These are phyloP conservation scores for Talaromyces sp. DNA, from an alignment of 2,329 filamentous ascomycete species.

Conservation along the genomic window DNA sequence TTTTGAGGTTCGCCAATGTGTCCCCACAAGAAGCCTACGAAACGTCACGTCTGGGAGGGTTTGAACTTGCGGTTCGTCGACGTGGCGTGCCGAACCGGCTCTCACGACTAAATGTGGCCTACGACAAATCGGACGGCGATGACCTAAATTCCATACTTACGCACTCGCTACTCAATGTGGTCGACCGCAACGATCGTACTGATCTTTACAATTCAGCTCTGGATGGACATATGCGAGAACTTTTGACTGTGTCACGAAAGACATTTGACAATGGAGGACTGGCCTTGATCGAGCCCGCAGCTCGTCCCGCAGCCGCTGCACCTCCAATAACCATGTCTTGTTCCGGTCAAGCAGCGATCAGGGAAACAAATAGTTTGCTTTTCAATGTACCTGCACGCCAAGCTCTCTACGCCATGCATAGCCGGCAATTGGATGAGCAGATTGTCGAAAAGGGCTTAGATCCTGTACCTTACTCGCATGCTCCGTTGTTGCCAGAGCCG, in stretches of 20 bases:
- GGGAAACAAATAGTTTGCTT: conserved; percentile 65
- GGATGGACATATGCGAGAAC: conserved; percentile 67
- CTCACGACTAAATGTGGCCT: conserved; percentile 64
- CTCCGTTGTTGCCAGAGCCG: conserved; percentile 74
- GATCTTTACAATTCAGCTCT: conserved; percentile 66
- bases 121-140: conserved; percentile 62
- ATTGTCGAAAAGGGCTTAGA: conserved; percentile 72
- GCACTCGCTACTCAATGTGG: conserved; percentile 79
- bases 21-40: conserved; percentile 70
- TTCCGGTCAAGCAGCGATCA: conserved; percentile 60
- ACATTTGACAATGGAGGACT: conserved; percentile 69
- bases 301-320: conserved; percentile 72
- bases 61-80: conserved; percentile 68
- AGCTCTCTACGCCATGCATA: conserved; percentile 65
- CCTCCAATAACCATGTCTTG: conserved; percentile 81
- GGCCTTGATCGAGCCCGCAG: conserved; percentile 74
- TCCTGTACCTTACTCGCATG: conserved; percentile 50
- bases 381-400: conserved; percentile 78
- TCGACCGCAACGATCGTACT: conserved; percentile 63
- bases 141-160: conserved; percentile 63
- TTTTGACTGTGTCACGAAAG: conserved; percentile 73
- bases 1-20: conserved; percentile 79
- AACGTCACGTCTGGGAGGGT: conserved; percentile 66
- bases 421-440: conserved; percentile 63
- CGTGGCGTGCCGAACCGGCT: conserved; percentile 54